Conservation (phyloP, 441 rosid species). For the Hypseocharis bilobata region DNA sequence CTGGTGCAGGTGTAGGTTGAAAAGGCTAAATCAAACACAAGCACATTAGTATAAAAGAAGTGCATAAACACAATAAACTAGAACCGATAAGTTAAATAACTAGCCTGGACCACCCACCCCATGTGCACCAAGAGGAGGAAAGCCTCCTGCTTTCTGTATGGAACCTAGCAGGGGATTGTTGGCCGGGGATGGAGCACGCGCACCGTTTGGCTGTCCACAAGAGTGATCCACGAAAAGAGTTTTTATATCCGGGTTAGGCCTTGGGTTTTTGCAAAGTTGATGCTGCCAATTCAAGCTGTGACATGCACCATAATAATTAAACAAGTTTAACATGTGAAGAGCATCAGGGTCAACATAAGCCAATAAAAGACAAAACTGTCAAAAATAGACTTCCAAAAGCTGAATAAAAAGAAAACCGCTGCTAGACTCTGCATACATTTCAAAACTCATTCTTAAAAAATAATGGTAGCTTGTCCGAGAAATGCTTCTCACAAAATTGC, state of each 20-base stretch:
- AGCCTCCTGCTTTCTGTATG: slow-evolving; percentile 52
- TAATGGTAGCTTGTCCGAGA: too few relatives aligned
- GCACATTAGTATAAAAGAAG: slow-evolving; percentile 5
- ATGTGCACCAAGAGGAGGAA: slow-evolving; percentile 53
- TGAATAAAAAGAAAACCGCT: not conserved
- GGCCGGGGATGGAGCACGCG: slow-evolving; percentile 65
- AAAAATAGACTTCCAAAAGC: not conserved
- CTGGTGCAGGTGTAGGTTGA: slow-evolving; percentile 55
- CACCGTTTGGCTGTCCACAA: slow-evolving; percentile 65
- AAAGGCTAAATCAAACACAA: slow-evolving; percentile 57
- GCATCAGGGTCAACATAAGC: not conserved
- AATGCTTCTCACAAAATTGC: too few relatives aligned
- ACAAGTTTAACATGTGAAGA: slow-evolving; percentile 4
- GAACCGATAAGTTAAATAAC: slow-evolving; percentile 28
- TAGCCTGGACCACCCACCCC: slow-evolving; percentile 43
- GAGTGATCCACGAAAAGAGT: slow-evolving; percentile 68
- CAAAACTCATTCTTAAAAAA: too few relatives aligned
- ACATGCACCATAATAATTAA: not conserved
- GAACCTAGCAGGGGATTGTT: slow-evolving; percentile 58
- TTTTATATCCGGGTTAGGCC: slow-evolving; percentile 72
- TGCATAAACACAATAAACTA: not conserved
- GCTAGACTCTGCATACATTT: not conserved
- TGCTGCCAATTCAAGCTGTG: slow-evolving; percentile 81
- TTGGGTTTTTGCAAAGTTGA: slow-evolving; percentile 72
- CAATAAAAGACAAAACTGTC: not conserved